Evolutionary conservation across 176 grass and related monocot genomes (phyloP), one percentile per base, ranked within the genome.

Genomic region (Rhipidocladum racemiflorum): DNA sequence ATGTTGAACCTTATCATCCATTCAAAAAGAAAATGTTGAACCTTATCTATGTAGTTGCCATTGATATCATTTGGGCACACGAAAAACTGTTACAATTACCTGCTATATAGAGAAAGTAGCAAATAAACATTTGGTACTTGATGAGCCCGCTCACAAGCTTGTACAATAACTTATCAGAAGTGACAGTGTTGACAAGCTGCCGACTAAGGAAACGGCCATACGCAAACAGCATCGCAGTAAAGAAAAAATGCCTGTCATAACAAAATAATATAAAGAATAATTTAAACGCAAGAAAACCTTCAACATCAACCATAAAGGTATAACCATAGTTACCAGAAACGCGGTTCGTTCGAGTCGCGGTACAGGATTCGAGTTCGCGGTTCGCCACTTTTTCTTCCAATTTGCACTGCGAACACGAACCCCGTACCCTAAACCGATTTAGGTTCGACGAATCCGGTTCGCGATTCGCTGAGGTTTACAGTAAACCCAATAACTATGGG

Each of bases 81-180:
- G 20, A 67, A 13, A 50, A 16, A 70, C 35, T 45, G 9, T 15
- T 21, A 64, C 43, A 30, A 7, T 77, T 85, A 97, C 94, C 94
- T 85, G 94, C 90, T 85, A 97, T 97, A 83, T 97, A 97, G n/a
- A 97, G 84, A 67, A 97, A 97, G 79, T 97, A 97, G 61, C 94
- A 97, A 72, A 97, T 97, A 80, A 97, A 89, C 94, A 97, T 97
- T 68, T 97, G 94, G 74, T 97, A 97, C 78, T 97, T 97, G 81
- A 97, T 92, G 62, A 97, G 78, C 48, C 68, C 74, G 40, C 88
- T 89, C 60, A 97, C 94, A 50, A 97, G 84, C 79, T 91, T 85
- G 76, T 89, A 97, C 29, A 97, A 72, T 45, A 97, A 83, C 84
- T 90, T 93, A 78, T 97, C 94, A 64, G 94, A 89, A 68, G 91